These are phyloP conservation scores for Chaetoceros tenuissimus DNA, from an alignment of 108 stramenopile species.

Conservation along the genomic window DNA sequence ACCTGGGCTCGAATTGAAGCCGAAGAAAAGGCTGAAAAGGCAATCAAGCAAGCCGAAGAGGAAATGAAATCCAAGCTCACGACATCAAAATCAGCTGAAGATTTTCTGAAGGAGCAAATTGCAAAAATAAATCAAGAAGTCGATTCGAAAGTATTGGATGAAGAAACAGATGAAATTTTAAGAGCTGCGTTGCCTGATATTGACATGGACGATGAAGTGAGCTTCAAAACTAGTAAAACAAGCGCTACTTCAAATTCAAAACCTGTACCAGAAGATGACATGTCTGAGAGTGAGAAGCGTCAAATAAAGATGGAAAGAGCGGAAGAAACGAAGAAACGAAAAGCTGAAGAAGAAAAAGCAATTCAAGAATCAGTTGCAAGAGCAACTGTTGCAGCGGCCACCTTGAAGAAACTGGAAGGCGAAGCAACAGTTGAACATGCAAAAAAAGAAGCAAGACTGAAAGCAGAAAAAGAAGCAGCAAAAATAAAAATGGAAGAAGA, in stretches of 20 bases:
- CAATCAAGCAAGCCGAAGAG: too few species aligned
- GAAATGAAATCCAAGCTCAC: not conserved
- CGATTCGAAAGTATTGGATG: too few species aligned
- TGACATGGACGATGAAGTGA: not conserved
- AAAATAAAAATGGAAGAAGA: not conserved
- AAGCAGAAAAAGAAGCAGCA: not conserved
- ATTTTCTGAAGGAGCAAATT: not conserved
- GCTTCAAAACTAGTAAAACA: not conserved
- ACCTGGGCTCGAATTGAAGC: not conserved
- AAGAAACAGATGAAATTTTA: too few species aligned
- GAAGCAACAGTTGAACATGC: not conserved
- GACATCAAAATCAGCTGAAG: not conserved
- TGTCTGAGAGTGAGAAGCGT: too few species aligned
- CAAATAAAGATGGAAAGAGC: not conserved
- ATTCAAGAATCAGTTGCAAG: not conserved
- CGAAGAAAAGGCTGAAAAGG: not conserved
- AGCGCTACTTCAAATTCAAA: not conserved
- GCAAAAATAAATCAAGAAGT: not conserved
- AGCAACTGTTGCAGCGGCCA: not conserved
- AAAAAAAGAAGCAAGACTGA: not conserved
- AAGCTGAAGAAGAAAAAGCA: not conserved
- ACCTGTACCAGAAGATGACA: not conserved
- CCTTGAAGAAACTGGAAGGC: not conserved
- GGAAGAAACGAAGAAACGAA: not conserved
- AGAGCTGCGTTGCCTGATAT: too few species aligned